phyloP scores from a whole-genome alignment of 371 early-diverging fungal species.

The Apophysomyces elegans region DNA sequence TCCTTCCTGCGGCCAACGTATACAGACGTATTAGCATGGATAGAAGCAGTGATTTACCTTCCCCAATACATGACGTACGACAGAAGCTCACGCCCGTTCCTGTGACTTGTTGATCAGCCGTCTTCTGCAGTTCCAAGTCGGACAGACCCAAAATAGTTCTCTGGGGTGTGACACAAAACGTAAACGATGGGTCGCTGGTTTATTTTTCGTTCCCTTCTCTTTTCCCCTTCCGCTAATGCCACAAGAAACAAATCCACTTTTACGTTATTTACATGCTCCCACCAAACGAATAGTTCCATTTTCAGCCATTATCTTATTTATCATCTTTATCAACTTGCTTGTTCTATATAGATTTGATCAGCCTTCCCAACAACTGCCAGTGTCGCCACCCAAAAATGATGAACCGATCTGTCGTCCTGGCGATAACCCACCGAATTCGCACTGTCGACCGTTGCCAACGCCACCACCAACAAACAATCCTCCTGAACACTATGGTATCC shows the following conservation, averaged over 20 bases:
- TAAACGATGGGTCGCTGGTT: not conserved
- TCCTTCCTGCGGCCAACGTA: too few relatives aligned
- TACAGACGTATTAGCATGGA: too few relatives aligned
- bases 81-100: too few relatives aligned
- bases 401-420: not conserved
- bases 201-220: not conserved
- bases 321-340: not conserved
- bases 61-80: too few relatives aligned
- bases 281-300: not conserved
- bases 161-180: not conserved
- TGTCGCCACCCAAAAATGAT: not conserved
- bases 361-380: not conserved
- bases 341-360: not conserved
- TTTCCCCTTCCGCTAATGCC: not conserved
- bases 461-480: conserved; percentile 24
- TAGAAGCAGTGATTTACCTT: too few relatives aligned
- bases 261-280: not conserved
- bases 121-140: not conserved
- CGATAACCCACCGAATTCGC: not conserved
- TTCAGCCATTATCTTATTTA: not conserved
- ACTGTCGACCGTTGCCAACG: not conserved
- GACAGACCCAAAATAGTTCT: not conserved
- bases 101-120: too few relatives aligned
- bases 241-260: not conserved
- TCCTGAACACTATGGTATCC: conserved; percentile 27